Conservation (phyloP, 352 stramenopile genomes). For the Phytophthora sp. region DNA sequence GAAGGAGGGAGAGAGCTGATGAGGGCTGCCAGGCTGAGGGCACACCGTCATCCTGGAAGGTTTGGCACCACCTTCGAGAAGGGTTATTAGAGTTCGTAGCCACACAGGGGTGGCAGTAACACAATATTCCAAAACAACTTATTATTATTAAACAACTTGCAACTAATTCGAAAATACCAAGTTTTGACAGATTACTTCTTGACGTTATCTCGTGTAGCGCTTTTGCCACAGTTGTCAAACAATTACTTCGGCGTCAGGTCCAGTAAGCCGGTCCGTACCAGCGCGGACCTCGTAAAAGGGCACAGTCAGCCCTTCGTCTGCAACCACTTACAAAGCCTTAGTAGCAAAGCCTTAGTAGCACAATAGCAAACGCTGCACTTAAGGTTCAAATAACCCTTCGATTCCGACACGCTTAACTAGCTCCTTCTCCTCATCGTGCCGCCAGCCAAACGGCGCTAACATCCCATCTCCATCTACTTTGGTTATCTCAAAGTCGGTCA, state of each 20-base stretch:
- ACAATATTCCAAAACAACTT: too few relatives aligned
- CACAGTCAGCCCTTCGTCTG: too few relatives aligned
- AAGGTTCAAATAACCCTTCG: neutral
- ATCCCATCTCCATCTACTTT: constrained; percentile 3
- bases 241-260: constrained; percentile 7
- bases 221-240: constrained; percentile 30
- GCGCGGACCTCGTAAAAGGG: too few relatives aligned
- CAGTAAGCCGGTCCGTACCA: too few relatives aligned
- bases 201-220: constrained; percentile 32
- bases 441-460: constrained; percentile 6
- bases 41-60: too few relatives aligned
- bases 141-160: constrained; percentile 4
- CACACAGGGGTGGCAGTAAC: too few relatives aligned
- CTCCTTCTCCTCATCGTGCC: constrained; percentile 7
- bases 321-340: too few relatives aligned
- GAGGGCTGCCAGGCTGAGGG: too few relatives aligned
- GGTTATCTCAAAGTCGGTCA: neutral
- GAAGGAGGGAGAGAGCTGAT: too few relatives aligned
- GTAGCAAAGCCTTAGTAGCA: too few relatives aligned
- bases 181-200: constrained; percentile 28
- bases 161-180: constrained; percentile 20
- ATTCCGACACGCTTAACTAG: neutral
- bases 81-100: too few relatives aligned
- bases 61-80: too few relatives aligned
- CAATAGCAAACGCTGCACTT: neutral